These are phyloP conservation scores for Naganishia sp. DNA, from an alignment of 1,284 basidiomycete species.

Conservation along the genomic window DNA sequence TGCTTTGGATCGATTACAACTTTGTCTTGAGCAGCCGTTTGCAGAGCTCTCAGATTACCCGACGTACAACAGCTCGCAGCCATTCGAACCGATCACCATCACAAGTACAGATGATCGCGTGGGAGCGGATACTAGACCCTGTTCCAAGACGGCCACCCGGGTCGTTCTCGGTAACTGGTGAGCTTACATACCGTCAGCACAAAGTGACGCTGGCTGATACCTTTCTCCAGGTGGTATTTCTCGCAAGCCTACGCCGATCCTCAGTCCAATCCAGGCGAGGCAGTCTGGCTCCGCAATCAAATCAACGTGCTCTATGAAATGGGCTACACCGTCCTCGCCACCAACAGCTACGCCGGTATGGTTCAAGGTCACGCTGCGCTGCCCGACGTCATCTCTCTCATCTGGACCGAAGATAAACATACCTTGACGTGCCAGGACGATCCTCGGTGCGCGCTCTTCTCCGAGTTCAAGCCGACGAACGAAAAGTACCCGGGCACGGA, in stretches of 20 bases:
- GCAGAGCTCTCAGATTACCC: conserved; percentile 14
- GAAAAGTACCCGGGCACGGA: conserved; percentile 32
- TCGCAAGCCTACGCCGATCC: conserved; percentile 28
- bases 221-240: conserved; percentile 27
- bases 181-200: background rate
- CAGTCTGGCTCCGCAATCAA: conserved; percentile 33
- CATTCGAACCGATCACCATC: conserved; percentile 10
- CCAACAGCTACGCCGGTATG: conserved; percentile 27
- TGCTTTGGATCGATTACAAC: conserved; percentile 19
- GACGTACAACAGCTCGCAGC: conserved; percentile 2
- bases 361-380: conserved; percentile 20
- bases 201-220: background rate
- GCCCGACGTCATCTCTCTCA: conserved; percentile 33
- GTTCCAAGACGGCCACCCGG: conserved; percentile 28
- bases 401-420: conserved; percentile 42
- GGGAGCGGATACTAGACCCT: conserved; percentile 22
- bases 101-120: conserved; percentile 12
- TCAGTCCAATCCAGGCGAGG: conserved; percentile 27
- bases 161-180: conserved; percentile 32
- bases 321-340: conserved; percentile 27
- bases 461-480: conserved; percentile 42
- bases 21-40: conserved; percentile 16
- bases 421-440: conserved; percentile 45
- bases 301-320: conserved; percentile 24
- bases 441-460: conserved; percentile 46